Conservation (phyloP, 306 rosid genomes). For the Cicer chorassanicum region DNA sequence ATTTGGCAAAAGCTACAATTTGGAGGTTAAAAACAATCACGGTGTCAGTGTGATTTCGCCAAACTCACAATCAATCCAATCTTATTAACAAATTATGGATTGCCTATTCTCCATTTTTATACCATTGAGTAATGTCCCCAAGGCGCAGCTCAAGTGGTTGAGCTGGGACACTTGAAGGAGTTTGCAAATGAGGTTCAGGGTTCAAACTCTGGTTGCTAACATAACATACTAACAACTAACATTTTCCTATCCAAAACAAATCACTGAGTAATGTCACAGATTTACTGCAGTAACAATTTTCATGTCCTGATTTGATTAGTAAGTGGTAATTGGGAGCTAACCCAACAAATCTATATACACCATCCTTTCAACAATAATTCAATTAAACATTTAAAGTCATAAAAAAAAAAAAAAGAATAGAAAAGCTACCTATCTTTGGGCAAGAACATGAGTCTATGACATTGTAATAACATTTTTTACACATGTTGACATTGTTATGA, state of each 20-base stretch:
- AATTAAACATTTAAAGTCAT: background rate
- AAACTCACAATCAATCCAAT: background rate
- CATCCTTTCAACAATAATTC: background rate
- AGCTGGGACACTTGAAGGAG: too few relatives aligned
- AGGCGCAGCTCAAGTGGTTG: too few relatives aligned
- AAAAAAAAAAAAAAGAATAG: background rate
- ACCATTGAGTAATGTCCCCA: too few relatives aligned
- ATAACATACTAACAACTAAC: too few relatives aligned
- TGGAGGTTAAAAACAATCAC: too few relatives aligned
- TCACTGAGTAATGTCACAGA: background rate
- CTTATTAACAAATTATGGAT: background rate
- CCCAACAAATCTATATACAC: background rate
- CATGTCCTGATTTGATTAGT: background rate
- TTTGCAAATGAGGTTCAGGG: too few relatives aligned
- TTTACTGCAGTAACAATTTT: background rate
- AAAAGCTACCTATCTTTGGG: background rate
- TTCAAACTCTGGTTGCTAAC: too few relatives aligned
- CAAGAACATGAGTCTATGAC: background rate
- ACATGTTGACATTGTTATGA: background rate
- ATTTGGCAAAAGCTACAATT: too few relatives aligned
- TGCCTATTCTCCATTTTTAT: background rate
- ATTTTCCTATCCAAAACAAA: too few relatives aligned
- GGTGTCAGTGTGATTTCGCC: too few relatives aligned
- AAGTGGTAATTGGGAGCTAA: background rate
- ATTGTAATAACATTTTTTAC: background rate